Base-by-base conservation (phyloP, 192 early-diverging fungal species). In the Mortierella alpina region DNA sequence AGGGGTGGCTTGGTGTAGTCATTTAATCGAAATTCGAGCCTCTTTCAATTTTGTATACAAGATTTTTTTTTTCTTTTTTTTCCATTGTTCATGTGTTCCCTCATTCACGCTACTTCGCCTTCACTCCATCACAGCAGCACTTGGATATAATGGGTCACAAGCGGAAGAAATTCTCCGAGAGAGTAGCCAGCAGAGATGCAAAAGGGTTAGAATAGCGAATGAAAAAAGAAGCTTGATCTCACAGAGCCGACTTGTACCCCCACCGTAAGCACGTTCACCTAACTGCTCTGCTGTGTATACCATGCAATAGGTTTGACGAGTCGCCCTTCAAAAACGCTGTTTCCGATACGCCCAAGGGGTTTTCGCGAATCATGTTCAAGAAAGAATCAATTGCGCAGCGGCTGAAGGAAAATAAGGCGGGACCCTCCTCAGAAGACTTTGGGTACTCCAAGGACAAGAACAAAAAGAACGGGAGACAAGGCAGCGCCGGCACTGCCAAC, bases 291-390 rank as follows among this genome's bases (percentile, higher is more conserved):
- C n/a, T 39, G 20, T 60, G 41, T 46, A 42, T 50, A 10, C 17
- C 1, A 0, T 48, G 0, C 50, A 1, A 18, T 59, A 80, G 77
- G 5, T 72, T 58, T 31, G 66, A 80, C 60, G 85, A 86, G 61
- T 72, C 80, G 23, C 85, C 85, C 7, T 83, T 82, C 60, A 79
- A 66, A 49, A 58, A 66, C 22, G 61, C 75, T 14, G 41, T 49
- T n/a, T 45, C 70, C 47, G 85, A 86, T 63, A 86, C 83, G 31
- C 85, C 85, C 8, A 84, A 82, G 46, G 82, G 59, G 12, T 86
- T 86, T 18, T 11, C 83, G 52, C 66, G 85, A 17, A 74, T 86
- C 47, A 74, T 86, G 71, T 63, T 82, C 75, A 67, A 86, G 68
- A 75, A 83, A 77, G 56, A 63, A 41, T 60, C 70, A 17, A 59